Base-by-base conservation (phyloP, 106 monocot genomes). In the Triglochin maritima region DNA sequence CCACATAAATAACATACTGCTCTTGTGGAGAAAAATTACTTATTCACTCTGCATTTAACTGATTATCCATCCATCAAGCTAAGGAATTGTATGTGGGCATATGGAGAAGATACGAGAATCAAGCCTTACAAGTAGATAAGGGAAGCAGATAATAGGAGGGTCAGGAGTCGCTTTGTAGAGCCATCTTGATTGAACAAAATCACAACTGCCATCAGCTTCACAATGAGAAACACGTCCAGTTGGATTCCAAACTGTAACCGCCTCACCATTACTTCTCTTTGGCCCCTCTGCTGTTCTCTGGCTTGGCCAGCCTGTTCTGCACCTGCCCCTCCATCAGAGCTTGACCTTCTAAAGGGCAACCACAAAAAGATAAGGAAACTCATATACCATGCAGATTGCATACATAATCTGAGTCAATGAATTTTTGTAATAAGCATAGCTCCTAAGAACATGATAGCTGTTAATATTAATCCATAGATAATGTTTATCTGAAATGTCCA, bases 181-280 rank as follows among this genome's bases (percentile, higher is more conserved):
- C 98, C 98, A 55, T 98, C 98, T 73, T 92, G 98, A 62, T 84
- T 79, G 53, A 98, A 86, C 44, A 98, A 72, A 72, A 92, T 76
- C 29, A 98, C 86, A 0, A 86, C 79, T 44, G 86, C 88, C 29
- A 84, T 81, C 62, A 98, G 74, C 77, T 96, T 96, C 41, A 96
- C 46, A 57, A 96, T 79, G 17, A 96, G 86, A 69, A 78, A 76
- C 72, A 91, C 70, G 70, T 96, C 91, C 44, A 96, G 69, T 76
- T 88, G 91, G 71, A 91, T 69, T 17, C 79, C 85, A 77, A 96
- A 70, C 12, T 89, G 92, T 66, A 98, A 88, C 77, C 98, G 81
- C 79, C 91, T 85, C 43, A 86, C 88, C 72, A 84, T 75, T 15
- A 86, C 79, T 82, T 76, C 84, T 69, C 60, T 76, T 65, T 91